Conservation (phyloP, 2,329 filamentous ascomycete genomes). For the Blumeriella jaapii region DNA sequence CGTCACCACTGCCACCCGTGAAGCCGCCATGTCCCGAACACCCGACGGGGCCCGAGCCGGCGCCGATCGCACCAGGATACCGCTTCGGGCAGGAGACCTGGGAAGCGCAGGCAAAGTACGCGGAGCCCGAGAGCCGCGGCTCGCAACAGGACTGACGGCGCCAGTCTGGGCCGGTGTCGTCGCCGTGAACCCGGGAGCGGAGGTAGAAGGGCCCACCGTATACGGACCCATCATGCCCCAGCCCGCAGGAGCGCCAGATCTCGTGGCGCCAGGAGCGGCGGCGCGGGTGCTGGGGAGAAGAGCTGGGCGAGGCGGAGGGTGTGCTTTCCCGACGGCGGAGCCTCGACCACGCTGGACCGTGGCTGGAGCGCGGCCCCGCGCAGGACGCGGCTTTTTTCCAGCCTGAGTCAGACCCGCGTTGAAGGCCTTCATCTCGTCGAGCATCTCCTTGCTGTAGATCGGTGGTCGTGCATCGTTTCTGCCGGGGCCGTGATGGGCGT, state of each 20-base stretch:
- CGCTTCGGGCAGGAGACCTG: not conserved
- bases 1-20: not conserved
- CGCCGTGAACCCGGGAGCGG: not conserved
- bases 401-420: constrained; percentile 1
- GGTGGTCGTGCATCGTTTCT: not conserved
- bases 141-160: not conserved
- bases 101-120: not conserved
- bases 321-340: too few relatives aligned
- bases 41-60: not conserved
- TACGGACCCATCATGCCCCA: not conserved
- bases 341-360: not conserved
- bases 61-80: not conserved
- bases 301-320: too few relatives aligned
- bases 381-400: constrained; percentile 1
- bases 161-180: not conserved
- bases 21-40: not conserved
- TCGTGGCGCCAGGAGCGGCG: not conserved
- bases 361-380: not conserved
- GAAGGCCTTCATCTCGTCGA: constrained; percentile 2
- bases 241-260: not conserved
- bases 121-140: not conserved
- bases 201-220: not conserved
- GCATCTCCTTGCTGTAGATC: not conserved
- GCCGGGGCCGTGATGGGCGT: not conserved
- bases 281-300: not conserved